Evolutionary conservation across 441 rosid genomes (phyloP).

Genomic region (Pelargonium australe): DNA sequence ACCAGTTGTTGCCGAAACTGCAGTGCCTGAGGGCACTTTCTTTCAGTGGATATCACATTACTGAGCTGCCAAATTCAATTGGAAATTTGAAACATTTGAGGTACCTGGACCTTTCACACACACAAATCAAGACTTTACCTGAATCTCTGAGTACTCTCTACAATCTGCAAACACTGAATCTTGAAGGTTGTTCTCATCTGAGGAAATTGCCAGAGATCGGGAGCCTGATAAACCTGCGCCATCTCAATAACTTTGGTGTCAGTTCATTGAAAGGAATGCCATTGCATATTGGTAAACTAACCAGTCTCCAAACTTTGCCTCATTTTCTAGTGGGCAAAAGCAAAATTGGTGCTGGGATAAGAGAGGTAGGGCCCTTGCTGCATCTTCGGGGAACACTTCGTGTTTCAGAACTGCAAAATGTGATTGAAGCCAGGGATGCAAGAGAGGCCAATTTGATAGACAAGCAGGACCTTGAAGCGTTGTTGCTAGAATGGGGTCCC

Average conservation of each 20-base stretch:
- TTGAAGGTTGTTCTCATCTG: constrained; percentile 20
- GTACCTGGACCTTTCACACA: constrained; percentile 26
- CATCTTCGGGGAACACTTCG: constrained; percentile 25
- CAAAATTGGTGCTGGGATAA: constrained; percentile 24
- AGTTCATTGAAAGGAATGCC: constrained; percentile 35
- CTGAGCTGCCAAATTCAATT: constrained; percentile 26
- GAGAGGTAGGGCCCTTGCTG: constrained; percentile 25
- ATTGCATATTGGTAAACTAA: constrained; percentile 25
- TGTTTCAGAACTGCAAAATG: constrained; percentile 28
- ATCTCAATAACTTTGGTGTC: constrained; percentile 27
- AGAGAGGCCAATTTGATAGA: constrained; percentile 29
- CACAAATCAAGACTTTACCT: constrained; percentile 24
- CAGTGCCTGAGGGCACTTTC: constrained; percentile 26
- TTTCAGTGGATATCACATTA: constrained; percentile 16
- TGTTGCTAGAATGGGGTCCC: constrained; percentile 29
- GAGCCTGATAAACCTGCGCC: constrained; percentile 23
- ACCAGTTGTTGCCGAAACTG: constrained; percentile 12
- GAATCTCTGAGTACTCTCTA: constrained; percentile 23
- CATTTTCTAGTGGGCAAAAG: constrained; percentile 28
- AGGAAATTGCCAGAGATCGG: constrained; percentile 27
- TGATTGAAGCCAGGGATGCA: constrained; percentile 22
- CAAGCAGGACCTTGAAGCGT: constrained; percentile 20
- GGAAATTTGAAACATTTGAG: constrained; percentile 30
- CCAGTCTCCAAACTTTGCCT: constrained; percentile 24
- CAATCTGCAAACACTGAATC: constrained; percentile 27